Conservation (phyloP, 176 grass and related monocot species). For the Puccinellia tenuiflora region DNA sequence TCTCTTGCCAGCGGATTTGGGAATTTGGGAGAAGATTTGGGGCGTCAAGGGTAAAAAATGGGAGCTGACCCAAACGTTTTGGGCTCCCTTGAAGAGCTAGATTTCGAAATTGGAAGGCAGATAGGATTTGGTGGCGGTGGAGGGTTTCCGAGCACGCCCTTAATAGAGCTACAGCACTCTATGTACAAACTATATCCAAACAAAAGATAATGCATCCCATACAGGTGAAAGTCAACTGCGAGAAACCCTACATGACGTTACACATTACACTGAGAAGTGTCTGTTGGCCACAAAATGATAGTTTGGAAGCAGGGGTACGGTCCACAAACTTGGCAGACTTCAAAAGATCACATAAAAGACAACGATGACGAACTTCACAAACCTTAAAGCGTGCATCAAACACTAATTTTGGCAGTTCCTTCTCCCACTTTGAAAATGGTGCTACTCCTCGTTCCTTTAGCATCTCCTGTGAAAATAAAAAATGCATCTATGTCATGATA, state of each 20-base stretch:
- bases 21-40: no score
- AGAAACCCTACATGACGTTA: not conserved
- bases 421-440: conserved; percentile 99
- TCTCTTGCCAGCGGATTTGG: no score
- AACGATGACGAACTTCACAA: conserved; percentile 48
- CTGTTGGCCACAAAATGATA: no score
- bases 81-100: no score
- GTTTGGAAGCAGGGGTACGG: conserved; percentile 2
- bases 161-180: not conserved
- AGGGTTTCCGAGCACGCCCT: no score
- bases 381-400: conserved; percentile 99
- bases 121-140: no score
- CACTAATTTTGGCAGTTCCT: conserved; percentile 93
- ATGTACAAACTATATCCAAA: not conserved
- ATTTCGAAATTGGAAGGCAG: no score
- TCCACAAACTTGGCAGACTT: conserved; percentile 51
- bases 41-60: no score
- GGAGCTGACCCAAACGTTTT: no score
- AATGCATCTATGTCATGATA: not conserved
- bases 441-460: conserved; percentile 86
- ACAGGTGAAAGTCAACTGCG: not conserved
- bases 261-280: not conserved
- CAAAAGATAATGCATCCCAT: not conserved
- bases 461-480: conserved; percentile 67
- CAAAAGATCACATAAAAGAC: conserved; percentile 27